phyloP scores from a whole-genome alignment of 345 rosid species.

The Physaria fendleri region DNA sequence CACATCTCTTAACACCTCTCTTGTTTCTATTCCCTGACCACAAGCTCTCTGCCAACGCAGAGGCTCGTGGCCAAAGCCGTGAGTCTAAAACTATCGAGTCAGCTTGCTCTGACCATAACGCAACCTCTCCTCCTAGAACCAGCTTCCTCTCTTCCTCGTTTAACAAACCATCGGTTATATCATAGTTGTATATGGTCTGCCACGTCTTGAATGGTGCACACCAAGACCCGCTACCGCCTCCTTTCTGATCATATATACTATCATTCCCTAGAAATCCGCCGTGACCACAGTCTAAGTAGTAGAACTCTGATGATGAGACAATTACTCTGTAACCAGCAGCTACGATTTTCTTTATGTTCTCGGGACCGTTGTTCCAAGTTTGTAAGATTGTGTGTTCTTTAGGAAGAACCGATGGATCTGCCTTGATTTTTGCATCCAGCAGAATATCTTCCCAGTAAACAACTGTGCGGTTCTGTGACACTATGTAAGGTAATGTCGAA shows the following conservation, averaged over 20 bases:
- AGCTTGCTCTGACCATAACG: slow-evolving; percentile 93
- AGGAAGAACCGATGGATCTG: slow-evolving; percentile 42
- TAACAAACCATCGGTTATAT: slow-evolving; percentile 52
- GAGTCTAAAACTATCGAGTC: slow-evolving; percentile 58
- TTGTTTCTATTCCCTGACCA: slow-evolving; percentile 83
- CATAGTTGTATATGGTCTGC: slow-evolving; percentile 81
- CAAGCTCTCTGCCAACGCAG: slow-evolving; percentile 74
- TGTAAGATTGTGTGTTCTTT: slow-evolving; percentile 61
- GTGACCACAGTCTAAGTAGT: slow-evolving; percentile 85
- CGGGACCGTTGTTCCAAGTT: slow-evolving; percentile 75
- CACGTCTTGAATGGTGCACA: slow-evolving; percentile 90
- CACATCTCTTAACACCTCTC: slow-evolving; percentile 54
- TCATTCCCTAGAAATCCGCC: slow-evolving; percentile 68
- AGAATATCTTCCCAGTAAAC: slow-evolving; percentile 86
- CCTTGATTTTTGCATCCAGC: slow-evolving; percentile 47
- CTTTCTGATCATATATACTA: slow-evolving; percentile 49
- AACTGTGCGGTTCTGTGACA: slow-evolving; percentile 64
- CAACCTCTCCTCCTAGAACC: slow-evolving; percentile 88
- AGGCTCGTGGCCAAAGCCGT: slow-evolving; percentile 75
- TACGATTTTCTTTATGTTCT: slow-evolving; percentile 58
- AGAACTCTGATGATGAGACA: slow-evolving; percentile 75
- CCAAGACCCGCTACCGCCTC: slow-evolving; percentile 57
- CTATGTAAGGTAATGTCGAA: slow-evolving; percentile 52
- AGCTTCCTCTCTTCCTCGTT: slow-evolving; percentile 56
- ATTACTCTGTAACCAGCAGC: slow-evolving; percentile 69